Percentiles rank a stretch among this genome's conserved stretches.
phyloP scores from a whole-genome alignment of 2,329 filamentous ascomycete genomes.

The Arachnopeziza araneosa region DNA sequence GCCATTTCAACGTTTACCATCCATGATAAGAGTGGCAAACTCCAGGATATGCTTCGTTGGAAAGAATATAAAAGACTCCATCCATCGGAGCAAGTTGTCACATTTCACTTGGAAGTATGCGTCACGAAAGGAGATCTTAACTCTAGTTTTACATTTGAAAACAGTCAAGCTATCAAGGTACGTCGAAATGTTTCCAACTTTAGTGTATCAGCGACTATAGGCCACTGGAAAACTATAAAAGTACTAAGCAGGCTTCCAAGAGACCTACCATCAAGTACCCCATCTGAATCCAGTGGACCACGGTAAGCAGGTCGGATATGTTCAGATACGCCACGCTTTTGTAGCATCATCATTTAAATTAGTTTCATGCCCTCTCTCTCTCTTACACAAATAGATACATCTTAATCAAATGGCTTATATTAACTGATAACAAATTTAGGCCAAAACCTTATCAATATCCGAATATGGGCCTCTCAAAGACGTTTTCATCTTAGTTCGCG shows the following conservation, averaged over 20 bases:
- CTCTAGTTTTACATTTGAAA: not conserved
- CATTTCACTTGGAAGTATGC: not conserved
- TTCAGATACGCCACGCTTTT: too few species aligned
- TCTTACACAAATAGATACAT: too few species aligned
- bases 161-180: not conserved
- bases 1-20: not conserved
- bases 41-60: not conserved
- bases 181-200: not conserved
- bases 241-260: too few species aligned
- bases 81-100: not conserved
- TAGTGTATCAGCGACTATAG: not conserved
- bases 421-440: too few species aligned
- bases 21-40: not conserved
- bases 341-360: too few species aligned
- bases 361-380: too few species aligned
- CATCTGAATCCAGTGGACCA: too few species aligned
- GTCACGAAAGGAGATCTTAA: not conserved
- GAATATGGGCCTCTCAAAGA: not conserved
- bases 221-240: too few species aligned
- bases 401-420: too few species aligned
- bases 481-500: not conserved
- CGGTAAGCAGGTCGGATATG: too few species aligned
- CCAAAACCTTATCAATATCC: too few species aligned
- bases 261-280: too few species aligned
- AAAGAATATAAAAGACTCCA: not conserved